phyloP scores from a whole-genome alignment of 2,329 filamentous ascomycete genomes.

The Xylariaceae sp. region DNA sequence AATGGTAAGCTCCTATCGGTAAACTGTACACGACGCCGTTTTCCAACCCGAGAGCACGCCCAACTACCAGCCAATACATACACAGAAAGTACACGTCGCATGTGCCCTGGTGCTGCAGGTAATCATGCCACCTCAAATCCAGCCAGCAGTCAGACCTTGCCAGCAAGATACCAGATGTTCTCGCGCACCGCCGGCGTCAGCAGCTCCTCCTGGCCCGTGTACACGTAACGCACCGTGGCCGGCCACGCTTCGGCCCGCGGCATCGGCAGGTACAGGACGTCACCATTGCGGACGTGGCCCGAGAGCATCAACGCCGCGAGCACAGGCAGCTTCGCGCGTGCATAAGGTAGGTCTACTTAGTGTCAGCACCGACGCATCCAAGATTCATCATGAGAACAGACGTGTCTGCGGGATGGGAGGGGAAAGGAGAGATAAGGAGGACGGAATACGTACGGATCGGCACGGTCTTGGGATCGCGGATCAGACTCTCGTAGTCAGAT shows the following conservation, averaged over 20 bases:
- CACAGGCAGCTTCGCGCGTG: conserved; percentile 42
- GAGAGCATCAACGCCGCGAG: conserved; percentile 49
- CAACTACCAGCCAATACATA: too few relatives aligned
- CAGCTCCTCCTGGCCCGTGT: conserved; percentile 40
- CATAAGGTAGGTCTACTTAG: conserved; percentile 38
- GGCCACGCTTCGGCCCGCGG: conserved; percentile 49
- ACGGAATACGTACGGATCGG: conserved; percentile 38
- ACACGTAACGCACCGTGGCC: conserved; percentile 47
- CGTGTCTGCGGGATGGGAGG: too few relatives aligned
- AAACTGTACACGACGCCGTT: too few relatives aligned
- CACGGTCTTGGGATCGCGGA: conserved; percentile 28
- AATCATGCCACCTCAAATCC: too few relatives aligned
- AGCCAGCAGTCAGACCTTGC: neutral
- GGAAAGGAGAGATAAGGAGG: conserved; percentile 4
- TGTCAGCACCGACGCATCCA: neutral
- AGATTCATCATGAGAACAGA: too few relatives aligned
- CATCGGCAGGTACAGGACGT: conserved; percentile 49
- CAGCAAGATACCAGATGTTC: conserved; percentile 40
- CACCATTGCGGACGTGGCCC: conserved; percentile 41
- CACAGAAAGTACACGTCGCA: too few relatives aligned
- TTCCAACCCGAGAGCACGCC: too few relatives aligned
- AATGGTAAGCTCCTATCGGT: too few relatives aligned
- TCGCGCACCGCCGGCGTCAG: conserved; percentile 38
- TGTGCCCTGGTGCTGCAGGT: too few relatives aligned
- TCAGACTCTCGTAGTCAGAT: conserved; percentile 15